Evolutionary conservation across 805 yeast genomes (phyloP).

Genomic region (Blastobotrys parvus): DNA sequence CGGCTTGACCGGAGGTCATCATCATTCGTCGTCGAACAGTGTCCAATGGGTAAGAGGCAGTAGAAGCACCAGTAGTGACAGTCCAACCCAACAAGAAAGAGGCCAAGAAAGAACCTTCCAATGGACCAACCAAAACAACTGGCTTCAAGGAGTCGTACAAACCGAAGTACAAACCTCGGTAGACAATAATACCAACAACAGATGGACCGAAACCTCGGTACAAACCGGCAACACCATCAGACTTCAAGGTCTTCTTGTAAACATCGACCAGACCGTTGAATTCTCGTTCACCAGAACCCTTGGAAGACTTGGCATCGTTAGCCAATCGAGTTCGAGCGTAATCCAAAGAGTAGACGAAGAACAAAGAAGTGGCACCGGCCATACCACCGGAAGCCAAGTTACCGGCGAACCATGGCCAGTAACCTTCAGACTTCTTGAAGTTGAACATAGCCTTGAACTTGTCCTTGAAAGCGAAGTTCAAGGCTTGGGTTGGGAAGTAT

Average conservation of each 20-base stretch:
- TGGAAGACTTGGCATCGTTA: constrained; percentile 87
- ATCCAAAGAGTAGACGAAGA: constrained; percentile 94
- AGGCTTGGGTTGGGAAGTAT: constrained; percentile 99
- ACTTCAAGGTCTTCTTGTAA: constrained; percentile 87
- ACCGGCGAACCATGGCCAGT: constrained; percentile 94
- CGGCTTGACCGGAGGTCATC: constrained; percentile 99
- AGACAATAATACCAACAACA: constrained; percentile 93
- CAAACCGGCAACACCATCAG: constrained; percentile 97
- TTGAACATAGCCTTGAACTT: constrained; percentile 92
- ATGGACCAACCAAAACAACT: constrained; percentile 84
- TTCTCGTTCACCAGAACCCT: constrained; percentile 82
- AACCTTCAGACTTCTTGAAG: constrained; percentile 92
- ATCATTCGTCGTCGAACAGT: constrained; percentile 99
- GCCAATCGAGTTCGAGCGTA: constrained; percentile 99
- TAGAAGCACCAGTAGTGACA: constrained; percentile 97
- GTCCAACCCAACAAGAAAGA: constrained; percentile 96
- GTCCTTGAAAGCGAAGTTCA: constrained; percentile 97
- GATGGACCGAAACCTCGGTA: constrained; percentile 99
- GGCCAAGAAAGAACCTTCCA: constrained; percentile 91
- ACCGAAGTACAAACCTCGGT: constrained; percentile 99
- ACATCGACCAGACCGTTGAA: constrained; percentile 96
- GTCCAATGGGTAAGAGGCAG: constrained; percentile 98
- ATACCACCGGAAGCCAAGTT: constrained; percentile 98
- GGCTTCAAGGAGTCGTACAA: constrained; percentile 95
- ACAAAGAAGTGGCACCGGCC: constrained; percentile 93